phyloP scores from a whole-genome alignment of 2,329 filamentous ascomycete genomes.

The Fusarium clavum region DNA sequence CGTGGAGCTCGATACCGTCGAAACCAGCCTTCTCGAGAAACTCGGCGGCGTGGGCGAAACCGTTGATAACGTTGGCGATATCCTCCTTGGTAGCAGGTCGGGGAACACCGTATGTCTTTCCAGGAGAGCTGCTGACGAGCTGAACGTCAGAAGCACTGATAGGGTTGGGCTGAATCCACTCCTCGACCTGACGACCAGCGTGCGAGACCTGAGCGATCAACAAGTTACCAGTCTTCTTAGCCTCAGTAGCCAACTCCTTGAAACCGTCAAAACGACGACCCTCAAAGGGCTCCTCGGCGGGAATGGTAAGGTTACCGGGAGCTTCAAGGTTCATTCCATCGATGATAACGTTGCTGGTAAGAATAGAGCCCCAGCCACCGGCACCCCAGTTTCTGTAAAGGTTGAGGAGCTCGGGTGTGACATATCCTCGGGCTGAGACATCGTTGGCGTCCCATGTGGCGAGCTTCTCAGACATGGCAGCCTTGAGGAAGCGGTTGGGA shows the following conservation, averaged over 20 bases:
- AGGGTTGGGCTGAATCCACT: slow-evolving; percentile 31
- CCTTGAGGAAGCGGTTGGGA: slow-evolving; percentile 34
- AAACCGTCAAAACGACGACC: slow-evolving; percentile 28
- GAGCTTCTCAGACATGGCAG: slow-evolving; percentile 32
- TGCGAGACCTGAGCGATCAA: slow-evolving; percentile 31
- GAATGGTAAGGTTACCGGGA: slow-evolving; percentile 18
- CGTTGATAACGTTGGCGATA: slow-evolving; percentile 23
- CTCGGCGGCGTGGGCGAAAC: slow-evolving; percentile 54
- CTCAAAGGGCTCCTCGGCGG: slow-evolving; percentile 17
- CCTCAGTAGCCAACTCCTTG: slow-evolving; percentile 23
- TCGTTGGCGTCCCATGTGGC: slow-evolving; percentile 31
- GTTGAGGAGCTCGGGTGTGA: slow-evolving; percentile 26
- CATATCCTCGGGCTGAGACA: slow-evolving; percentile 29
- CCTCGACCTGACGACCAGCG: slow-evolving; percentile 34
- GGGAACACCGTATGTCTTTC: slow-evolving; percentile 51
- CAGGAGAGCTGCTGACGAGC: slow-evolving; percentile 66
- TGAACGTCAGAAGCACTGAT: slow-evolving; percentile 66
- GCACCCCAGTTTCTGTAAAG: slow-evolving; percentile 33
- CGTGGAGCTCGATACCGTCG: slow-evolving; percentile 33
- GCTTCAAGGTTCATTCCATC: slow-evolving; percentile 30
- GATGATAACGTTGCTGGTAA: slow-evolving; percentile 31
- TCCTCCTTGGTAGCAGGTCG: slow-evolving; percentile 30
- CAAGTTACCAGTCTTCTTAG: slow-evolving; percentile 22
- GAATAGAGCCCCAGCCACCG: slow-evolving; percentile 26
- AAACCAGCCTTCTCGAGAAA: slow-evolving; percentile 50